Evolutionary conservation across 306 rosid species (phyloP), one percentile per base, ranked within the genome.

Genomic region (Ziziphus jujuba): DNA sequence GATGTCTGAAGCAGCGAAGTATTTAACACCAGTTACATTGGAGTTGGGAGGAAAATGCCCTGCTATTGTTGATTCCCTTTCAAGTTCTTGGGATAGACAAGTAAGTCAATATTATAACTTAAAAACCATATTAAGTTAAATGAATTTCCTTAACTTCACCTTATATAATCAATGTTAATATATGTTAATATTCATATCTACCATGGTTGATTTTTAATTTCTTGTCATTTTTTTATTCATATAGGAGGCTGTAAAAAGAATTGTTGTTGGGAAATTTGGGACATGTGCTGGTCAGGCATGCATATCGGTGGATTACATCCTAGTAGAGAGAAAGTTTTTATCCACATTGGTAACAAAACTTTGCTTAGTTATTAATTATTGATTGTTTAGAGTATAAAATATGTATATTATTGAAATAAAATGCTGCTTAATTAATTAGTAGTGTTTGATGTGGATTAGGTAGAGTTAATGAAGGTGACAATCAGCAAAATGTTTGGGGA

Each of bases 41-140:
- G 97, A 90, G 80, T 70, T 87, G 16, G 97, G 97, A 4, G 97
- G 97, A 56, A 90, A 90, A 69, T 87, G 95, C 69, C 97, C 97
- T 0, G 91, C 90, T 25, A 22, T 87, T 10, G 22, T 85, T 64
- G 97, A 90, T 66, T 84, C 91, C 50, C 85, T 90, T 62, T 72
- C 91, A 9, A 6, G 72, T 59, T 81, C 88, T 61, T 84, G 83
- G 81, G 91, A 87, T 44, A 66, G 15, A 21, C 73, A 89, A 86
- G 93, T 87, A 20, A 3, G 33, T 48, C n/a, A n/a, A n/a, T 13
- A 48, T n/a, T 48, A 48, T n/a, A 5, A n/a, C n/a, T n/a, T n/a
- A n/a, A n/a, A n/a, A n/a, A n/a, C n/a, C n/a, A n/a, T n/a, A n/a
- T n/a, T n/a, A n/a, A n/a, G n/a, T n/a, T n/a, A n/a, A n/a, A n/a